Base-by-base conservation (phyloP, 1,284 basidiomycete genomes). In the Ceratobasidium sp. region DNA sequence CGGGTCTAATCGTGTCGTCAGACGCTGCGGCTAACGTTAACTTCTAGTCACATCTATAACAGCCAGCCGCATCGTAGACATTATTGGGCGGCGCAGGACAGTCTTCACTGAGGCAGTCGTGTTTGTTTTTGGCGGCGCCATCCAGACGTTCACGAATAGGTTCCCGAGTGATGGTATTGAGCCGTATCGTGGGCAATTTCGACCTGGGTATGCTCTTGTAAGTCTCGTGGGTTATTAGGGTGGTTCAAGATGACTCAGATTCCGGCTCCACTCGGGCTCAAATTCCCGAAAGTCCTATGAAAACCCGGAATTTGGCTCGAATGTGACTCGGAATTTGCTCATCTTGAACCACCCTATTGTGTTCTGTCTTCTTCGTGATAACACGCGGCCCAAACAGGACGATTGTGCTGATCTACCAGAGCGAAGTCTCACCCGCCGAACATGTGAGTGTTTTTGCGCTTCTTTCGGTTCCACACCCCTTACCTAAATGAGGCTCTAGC, bases 321-420 rank as follows among this genome's bases (percentile, higher is more conserved):
- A 33, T 33, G 33, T 33, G 33, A 33, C 33, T 33, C 33, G 33
- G 33, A 33, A 33, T 33, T 33, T 33, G 33, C 33, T 33, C 33
- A 33, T 33, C 33, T 33, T 33, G 33, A 33, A 33, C 33, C 33
- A 33, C 33, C 33, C 33, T 33, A 33, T 33, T 33, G 33, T 33
- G 33, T 33, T 33, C 33, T 33, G 33, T 33, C 33, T 33, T 49
- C 63, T 39, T 60, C 77, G 66, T 79, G 55, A 75, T 78, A 69
- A 56, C 42, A 6, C 51, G 23, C 46, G 39, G 15, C 56, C 0
- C 13, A 20, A 67, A 67, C 83, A 95, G 95, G 73, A 98, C 97
- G 79, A 96, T 98, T 80, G 97, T 99, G 28, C 97, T 97, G 6
- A 98, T 98, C 79, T 99, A 98, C 85, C 97, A 98, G 86, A 95